Base-by-base conservation (phyloP, 179 eudicot species). In the Spergularia azorica region DNA sequence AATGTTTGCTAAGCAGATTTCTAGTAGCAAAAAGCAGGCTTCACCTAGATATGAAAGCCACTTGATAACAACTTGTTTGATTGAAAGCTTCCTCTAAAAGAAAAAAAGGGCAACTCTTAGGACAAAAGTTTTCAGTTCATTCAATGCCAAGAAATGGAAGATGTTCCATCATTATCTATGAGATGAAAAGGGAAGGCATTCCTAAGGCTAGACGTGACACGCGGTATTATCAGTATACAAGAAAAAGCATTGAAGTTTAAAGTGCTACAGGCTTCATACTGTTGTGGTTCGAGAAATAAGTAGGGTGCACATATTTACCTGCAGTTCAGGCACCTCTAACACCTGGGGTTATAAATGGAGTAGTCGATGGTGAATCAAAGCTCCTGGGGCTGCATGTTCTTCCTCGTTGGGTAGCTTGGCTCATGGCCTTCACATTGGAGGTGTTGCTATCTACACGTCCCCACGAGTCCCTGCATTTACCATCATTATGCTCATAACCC, bases 381-480 rank as follows among this genome's bases (percentile, higher is more conserved):
- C 86, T 81, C 74, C 86, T 76, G n/a, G 79, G 83, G 61, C 76
- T 77, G 21, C 83, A 83, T 12, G 75, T 81, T 83, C 82, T 76
- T 71, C 81, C 79, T 77, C 75, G 79, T 54, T 81, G 83, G 5
- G 66, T 51, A 74, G 59, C 78, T 73, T 84, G 86, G 77, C 67
- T 63, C 4, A 77, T 57, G 56, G 71, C 79, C 74, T 75, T 86
- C 39, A 63, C 66, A 26, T 41, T 63, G 41, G 38, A 11, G 14
- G 41, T 4, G 58, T 68, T 68, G 58, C 18, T 20, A 48, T 63
- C 66, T 18, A 83, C 54, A 70, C 76, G 81, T 43, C 85, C 80
- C 69, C 76, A 72, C 17, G 83, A 55, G 32, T 80, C 77, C 17
- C 74, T 57, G 43, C 51, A 79, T 41, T 82, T 60, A 50, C 88